phyloP scores from a whole-genome alignment of 1,284 basidiomycete species.

The Mrakiaceae sp. region DNA sequence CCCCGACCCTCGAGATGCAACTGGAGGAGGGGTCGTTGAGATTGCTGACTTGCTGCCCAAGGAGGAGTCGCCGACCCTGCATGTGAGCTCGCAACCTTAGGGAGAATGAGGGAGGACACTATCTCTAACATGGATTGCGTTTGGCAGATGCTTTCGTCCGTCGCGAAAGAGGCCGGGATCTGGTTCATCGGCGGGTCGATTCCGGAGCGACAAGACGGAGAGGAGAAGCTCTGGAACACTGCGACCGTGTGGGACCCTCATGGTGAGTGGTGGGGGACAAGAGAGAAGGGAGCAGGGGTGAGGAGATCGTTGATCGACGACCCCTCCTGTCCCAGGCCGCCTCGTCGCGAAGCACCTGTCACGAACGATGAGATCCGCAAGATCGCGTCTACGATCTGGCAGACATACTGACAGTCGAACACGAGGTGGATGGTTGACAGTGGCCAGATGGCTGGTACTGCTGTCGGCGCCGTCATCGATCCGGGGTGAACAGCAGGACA shows the following conservation, averaged over 20 bases:
- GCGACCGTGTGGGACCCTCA: constrained; percentile 58
- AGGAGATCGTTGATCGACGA: too few relatives aligned
- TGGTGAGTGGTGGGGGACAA: too few relatives aligned
- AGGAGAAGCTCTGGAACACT: constrained; percentile 42
- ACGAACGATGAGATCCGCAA: too few relatives aligned
- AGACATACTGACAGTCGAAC: too few relatives aligned
- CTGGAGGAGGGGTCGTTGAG: too few relatives aligned
- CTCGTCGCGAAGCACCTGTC: constrained; percentile 33
- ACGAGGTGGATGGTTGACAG: too few relatives aligned
- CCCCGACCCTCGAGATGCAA: constrained; percentile 14
- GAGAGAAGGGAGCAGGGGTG: too few relatives aligned
- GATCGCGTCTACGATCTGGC: too few relatives aligned
- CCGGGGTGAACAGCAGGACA: too few relatives aligned
- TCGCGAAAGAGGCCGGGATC: constrained; percentile 8
- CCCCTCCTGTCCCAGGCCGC: constrained; percentile 22
- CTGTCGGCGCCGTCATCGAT: too few relatives aligned
- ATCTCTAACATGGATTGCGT: background rate
- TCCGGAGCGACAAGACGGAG: constrained; percentile 13
- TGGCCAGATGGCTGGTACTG: too few relatives aligned
- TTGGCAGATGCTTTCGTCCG: constrained; percentile 17
- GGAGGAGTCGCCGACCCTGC: constrained; percentile 2
- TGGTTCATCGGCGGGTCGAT: constrained; percentile 20
- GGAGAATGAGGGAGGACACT: background rate
- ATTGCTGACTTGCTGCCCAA: background rate
- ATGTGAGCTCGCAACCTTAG: background rate